Conservation (phyloP, 2,329 filamentous ascomycete species). For the Beauveria sp. region DNA sequence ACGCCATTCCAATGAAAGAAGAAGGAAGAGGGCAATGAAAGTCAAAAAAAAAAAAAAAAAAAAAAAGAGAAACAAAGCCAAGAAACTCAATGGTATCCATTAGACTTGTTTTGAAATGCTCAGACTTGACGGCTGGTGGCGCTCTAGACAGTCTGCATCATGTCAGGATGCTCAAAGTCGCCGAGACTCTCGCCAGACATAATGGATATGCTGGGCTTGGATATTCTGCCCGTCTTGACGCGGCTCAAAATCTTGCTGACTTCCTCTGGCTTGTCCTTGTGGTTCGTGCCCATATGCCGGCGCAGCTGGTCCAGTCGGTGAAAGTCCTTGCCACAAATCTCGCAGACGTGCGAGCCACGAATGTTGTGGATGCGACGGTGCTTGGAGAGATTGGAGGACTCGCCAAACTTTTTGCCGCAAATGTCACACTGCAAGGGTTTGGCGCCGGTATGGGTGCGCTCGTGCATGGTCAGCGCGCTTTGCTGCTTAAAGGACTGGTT, state of each 20-base stretch:
- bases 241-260: constrained; percentile 12
- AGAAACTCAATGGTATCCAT: background rate
- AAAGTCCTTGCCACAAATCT: constrained; percentile 49
- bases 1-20: background rate
- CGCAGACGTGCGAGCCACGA: constrained; percentile 43
- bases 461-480: constrained; percentile 62
- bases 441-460: constrained; percentile 56
- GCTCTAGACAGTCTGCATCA: background rate
- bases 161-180: background rate
- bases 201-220: background rate
- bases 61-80: background rate
- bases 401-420: constrained; percentile 53
- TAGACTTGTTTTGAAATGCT: background rate
- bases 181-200: background rate
- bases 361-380: constrained; percentile 54
- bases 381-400: constrained; percentile 60
- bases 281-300: constrained; percentile 39
- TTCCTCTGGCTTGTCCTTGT: constrained; percentile 21
- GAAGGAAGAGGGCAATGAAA: no score
- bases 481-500: constrained; percentile 57
- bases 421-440: constrained; percentile 53
- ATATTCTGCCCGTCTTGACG: constrained; percentile 10
- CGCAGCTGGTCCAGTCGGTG: constrained; percentile 53
- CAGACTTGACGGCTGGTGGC: background rate
- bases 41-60: no score